Evolutionary conservation across 116 monocot genomes (phyloP).

Genomic region (Papilionanthe hybrid): DNA sequence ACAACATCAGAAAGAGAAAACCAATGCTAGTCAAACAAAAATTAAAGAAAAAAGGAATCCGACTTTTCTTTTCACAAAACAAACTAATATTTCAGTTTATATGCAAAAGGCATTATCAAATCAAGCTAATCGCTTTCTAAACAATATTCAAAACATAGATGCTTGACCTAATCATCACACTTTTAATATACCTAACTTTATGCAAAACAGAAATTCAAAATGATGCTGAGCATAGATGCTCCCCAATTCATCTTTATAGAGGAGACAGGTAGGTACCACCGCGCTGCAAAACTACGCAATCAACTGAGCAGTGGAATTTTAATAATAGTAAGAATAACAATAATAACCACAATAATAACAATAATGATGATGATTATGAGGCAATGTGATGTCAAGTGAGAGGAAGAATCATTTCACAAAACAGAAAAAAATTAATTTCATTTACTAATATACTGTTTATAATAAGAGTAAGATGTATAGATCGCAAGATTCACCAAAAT

Average conservation of each 20-base stretch:
- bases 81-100: background rate
- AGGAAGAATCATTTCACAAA: background rate
- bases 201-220: background rate
- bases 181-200: background rate
- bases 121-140: background rate
- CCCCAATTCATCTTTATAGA: background rate
- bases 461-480: background rate
- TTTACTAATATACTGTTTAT: background rate
- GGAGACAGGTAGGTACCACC: background rate
- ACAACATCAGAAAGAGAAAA: background rate
- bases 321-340: background rate
- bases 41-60: background rate
- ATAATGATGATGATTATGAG: background rate
- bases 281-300: constrained; percentile 3
- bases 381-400: background rate
- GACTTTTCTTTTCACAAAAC: background rate
- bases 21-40: background rate
- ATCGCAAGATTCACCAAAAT: background rate
- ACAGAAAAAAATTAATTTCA: background rate
- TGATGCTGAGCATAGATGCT: background rate
- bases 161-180: constrained; percentile 1
- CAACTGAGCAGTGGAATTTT: background rate
- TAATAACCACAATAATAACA: background rate
- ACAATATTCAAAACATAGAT: background rate
- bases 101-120: background rate